Evolutionary conservation across 1,284 basidiomycete species (phyloP).

Genomic region (Marasmius sp.): DNA sequence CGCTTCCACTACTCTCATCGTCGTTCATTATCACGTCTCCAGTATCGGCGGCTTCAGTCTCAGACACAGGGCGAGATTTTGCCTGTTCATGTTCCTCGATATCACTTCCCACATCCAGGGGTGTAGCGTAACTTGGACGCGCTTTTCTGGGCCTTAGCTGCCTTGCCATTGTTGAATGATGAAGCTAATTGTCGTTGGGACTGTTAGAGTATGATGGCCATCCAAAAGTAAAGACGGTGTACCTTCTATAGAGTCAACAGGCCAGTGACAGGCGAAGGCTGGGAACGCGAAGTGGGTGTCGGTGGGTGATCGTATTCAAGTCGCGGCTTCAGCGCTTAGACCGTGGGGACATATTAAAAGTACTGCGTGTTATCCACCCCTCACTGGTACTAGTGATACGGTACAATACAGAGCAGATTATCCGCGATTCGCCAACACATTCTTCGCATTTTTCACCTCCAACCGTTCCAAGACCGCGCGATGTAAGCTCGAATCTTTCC

Average conservation of each 20-base stretch:
- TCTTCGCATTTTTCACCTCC: constrained; percentile 73
- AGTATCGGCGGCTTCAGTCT: neutral
- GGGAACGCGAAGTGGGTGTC: no score
- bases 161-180: neutral
- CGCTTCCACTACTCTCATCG: constrained; percentile 36
- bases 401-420: neutral
- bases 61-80: constrained; percentile 26
- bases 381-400: no score
- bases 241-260: no score
- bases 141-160: neutral
- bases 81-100: constrained; percentile 21
- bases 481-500: constrained; percentile 60
- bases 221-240: no score
- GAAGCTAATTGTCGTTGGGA: no score
- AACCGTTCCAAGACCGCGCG: constrained; percentile 72
- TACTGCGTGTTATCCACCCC: no score
- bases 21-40: constrained; percentile 15
- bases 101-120: neutral
- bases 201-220: no score
- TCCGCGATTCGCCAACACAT: constrained; percentile 24
- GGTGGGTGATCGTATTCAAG: no score
- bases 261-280: no score
- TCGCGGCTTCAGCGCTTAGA: no score
- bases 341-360: no score
- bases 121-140: neutral